Base-by-base conservation (phyloP, 2,329 filamentous ascomycete genomes). In the Fusarium citri region DNA sequence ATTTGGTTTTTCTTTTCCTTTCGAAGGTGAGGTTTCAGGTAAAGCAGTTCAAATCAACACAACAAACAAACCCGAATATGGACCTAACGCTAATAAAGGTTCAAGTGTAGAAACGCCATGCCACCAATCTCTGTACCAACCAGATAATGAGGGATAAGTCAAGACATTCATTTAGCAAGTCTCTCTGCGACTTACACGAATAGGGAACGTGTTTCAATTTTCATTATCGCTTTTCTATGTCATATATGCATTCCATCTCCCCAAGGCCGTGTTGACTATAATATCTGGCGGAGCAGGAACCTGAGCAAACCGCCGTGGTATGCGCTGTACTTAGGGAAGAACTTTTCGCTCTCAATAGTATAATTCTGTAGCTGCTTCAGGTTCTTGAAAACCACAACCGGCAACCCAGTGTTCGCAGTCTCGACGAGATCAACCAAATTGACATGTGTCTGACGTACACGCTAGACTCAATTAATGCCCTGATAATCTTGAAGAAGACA, bases 401-500 rank as follows among this genome's bases (percentile, higher is more conserved):
- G 30, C n/a, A 14, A 7, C 15, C 47, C 47, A 14, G 30, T 50
- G 1, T 23, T 37, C 30, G 0, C 9, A 11, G 20, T 50, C 14
- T 50, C 30, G 15, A 50, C 28, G 3, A 50, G 47, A 34, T 50
- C 30, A 2, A 50, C 47, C 20, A 50, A 23, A 10, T 50, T 50
- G 4, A 50, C 47, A 9, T 50, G 47, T 16, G 30, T 50, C 30
- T n/a, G 14, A 25, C 30, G 30, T 14, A 50, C 47, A 16, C 22
- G 23, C 47, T 50, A 34, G 20, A 15, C 6, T 18, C 8, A 3
- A 6, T 50, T 3, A 50, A 23, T 25, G 8, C 10, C 15, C 11
- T 37, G 10, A 7, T 16, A n/a, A 11, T 14, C 23, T 23, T 0
- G 9, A 23, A 20, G 22, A 37, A 4, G 5, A 8, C 3, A n/a